Percentiles rank a stretch among this genome's conserved stretches.
phyloP scores from a whole-genome alignment of 2,329 filamentous ascomycete genomes.

The Claviceps humidiphila region DNA sequence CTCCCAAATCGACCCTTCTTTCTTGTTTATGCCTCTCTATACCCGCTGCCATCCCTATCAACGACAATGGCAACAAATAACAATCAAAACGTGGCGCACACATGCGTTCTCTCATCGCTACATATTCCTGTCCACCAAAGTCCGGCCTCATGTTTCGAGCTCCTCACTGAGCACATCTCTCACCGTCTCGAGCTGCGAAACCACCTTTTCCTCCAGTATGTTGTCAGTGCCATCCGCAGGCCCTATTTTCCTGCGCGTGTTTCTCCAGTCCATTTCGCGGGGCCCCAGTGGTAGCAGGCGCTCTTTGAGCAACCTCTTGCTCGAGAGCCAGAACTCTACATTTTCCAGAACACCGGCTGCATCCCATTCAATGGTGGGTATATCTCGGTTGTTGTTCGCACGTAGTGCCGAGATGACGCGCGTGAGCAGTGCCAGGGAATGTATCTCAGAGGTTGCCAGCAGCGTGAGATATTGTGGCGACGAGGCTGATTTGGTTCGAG shows the following conservation, averaged over 20 bases:
- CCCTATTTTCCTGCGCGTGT: constrained; percentile 23
- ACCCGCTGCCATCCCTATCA: not conserved
- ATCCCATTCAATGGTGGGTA: constrained; percentile 67
- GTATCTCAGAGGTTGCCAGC: constrained; percentile 60
- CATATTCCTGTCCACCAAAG: not conserved
- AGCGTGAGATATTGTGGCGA: constrained; percentile 57
- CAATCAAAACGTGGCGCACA: too few species aligned
- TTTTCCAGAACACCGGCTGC: constrained; percentile 60
- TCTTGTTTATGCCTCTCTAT: not conserved
- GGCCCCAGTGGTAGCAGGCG: constrained; percentile 60
- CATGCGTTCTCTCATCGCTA: not conserved
- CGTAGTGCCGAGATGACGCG: constrained; percentile 57
- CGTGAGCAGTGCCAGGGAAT: constrained; percentile 64
- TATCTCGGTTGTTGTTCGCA: constrained; percentile 53
- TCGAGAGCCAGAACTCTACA: constrained; percentile 67
- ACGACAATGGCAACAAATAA: not conserved
- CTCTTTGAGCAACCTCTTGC: constrained; percentile 54
- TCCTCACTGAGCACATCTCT: constrained; percentile 41
- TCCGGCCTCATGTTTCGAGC: constrained; percentile 22
- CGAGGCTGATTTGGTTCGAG: constrained; percentile 34
- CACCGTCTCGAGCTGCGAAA: constrained; percentile 52
- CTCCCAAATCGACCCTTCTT: not conserved
- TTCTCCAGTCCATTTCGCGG: constrained; percentile 53
- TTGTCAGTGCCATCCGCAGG: constrained; percentile 37
- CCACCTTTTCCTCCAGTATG: constrained; percentile 61